Evolutionary conservation across 257 asterid genomes (phyloP).

Genomic region (Linderniella brevidens): DNA sequence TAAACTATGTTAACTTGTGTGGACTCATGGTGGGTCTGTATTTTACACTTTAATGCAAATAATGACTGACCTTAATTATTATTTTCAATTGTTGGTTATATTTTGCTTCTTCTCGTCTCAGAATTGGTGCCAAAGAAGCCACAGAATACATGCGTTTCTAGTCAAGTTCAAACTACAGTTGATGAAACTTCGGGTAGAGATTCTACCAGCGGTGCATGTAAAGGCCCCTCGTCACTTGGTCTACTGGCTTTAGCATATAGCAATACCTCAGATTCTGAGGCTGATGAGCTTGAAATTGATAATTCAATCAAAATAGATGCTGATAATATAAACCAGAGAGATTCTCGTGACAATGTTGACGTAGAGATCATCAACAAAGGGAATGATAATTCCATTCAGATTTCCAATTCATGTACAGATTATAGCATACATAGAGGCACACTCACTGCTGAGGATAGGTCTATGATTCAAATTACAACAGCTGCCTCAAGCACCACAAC

Average conservation of each 20-base stretch:
- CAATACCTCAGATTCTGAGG: constrained; percentile 77
- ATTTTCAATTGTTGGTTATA: too few relatives aligned
- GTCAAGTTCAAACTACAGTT: constrained; percentile 19
- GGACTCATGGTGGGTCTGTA: background rate
- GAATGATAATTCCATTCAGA: background rate
- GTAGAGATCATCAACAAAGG: constrained; percentile 13
- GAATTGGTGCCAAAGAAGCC: too few relatives aligned
- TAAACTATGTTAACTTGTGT: too few relatives aligned
- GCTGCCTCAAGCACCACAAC: constrained; percentile 17
- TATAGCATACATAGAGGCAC: constrained; percentile 12
- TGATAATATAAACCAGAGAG: too few relatives aligned
- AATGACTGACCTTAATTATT: too few relatives aligned
- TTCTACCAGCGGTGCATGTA: constrained; percentile 19
- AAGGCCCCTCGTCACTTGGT: constrained; percentile 67
- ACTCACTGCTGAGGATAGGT: constrained; percentile 2
- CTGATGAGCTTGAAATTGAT: constrained; percentile 34
- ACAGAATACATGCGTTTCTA: too few relatives aligned
- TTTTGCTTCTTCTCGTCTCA: background rate
- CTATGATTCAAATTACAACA: constrained; percentile 22
- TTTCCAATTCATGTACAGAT: constrained; percentile 16
- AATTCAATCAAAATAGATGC: constrained; percentile 14
- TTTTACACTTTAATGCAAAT: constrained; percentile 2
- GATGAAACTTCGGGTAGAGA: constrained; percentile 18
- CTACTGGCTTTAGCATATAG: constrained; percentile 74
- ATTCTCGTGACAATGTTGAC: constrained; percentile 14